Evolutionary conservation across 805 yeast genomes (phyloP), one percentile per base, ranked within the genome.

Genomic region (Candida michaelii): DNA sequence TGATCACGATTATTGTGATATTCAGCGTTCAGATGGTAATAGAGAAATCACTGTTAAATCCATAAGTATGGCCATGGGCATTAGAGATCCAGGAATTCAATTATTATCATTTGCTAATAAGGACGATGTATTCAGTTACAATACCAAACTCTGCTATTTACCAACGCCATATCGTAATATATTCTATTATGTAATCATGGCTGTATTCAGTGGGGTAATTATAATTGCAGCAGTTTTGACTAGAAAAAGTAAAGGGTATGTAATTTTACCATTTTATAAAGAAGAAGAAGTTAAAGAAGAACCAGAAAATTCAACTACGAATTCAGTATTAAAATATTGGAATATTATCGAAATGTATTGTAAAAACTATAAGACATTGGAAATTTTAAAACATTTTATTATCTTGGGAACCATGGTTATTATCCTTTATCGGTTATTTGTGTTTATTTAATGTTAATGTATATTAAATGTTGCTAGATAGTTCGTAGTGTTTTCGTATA

Each of bases 1-100:
- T 60, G 99, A 93, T 60, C 99, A 93, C 65, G 99, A 93, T 60
- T 89, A 88, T 53, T 93, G 99, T 60, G 88, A 85, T 50, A 74
- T 84, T 23, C 64, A 66, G 15, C 97, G 55, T 21, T 51, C 54
- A 2, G 45, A 44, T 5, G 43, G 43, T n/a, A 83, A 66, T 3
- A 48, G 82, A 39, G 99, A 93, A 59, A 80, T 85, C 49, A 88
- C 97, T 0, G 89, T 90, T 21, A 93, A 93, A 61, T 80, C 95
- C 3, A 80, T 85, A 40, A 84, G 97, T 11, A 86, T 93, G 95
- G 90, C 96, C 16, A 86, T 88, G 82, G 98, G 98, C 0, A 81
- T 93, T 21, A 63, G 71, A 40, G 70, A 72, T 40, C 99, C 99
- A 0, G 98, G 96, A 0, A 77, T 89, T 34, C 97, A 93, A 58